Evolutionary conservation across 192 early-diverging fungal genomes (phyloP).

Genomic region (Coemansia sp.): DNA sequence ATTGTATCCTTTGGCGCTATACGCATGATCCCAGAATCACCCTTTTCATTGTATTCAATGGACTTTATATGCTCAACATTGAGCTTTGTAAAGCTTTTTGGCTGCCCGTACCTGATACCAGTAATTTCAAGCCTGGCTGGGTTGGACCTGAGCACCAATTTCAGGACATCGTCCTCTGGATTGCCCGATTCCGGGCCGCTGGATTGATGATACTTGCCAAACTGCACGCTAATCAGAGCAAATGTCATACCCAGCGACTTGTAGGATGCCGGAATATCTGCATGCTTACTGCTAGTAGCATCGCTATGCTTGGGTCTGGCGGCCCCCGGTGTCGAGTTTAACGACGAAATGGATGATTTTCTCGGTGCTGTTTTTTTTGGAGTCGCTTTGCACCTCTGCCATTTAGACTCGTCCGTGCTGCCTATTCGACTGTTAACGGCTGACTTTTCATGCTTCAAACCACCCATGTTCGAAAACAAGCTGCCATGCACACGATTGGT

Average conservation of each 20-base stretch:
- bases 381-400: too few species aligned
- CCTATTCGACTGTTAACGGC: too few species aligned
- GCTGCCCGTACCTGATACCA: slow-evolving; percentile 15
- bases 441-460: too few species aligned
- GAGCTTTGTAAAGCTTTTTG: slow-evolving; percentile 16
- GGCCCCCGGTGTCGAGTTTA: too few species aligned
- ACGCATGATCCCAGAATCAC: slow-evolving; percentile 22
- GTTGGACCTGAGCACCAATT: neutral
- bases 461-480: too few species aligned
- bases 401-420: too few species aligned
- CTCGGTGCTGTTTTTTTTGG: too few species aligned
- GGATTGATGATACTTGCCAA: slow-evolving; percentile 27
- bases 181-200: slow-evolving; percentile 3
- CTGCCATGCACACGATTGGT: too few species aligned
- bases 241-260: neutral
- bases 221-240: slow-evolving; percentile 13
- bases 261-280: neutral
- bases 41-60: slow-evolving; percentile 14
- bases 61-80: slow-evolving; percentile 17
- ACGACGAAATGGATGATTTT: too few species aligned
- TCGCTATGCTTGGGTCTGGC: too few species aligned
- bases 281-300: neutral
- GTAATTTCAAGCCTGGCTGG: slow-evolving; percentile 20
- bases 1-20: slow-evolving; percentile 26
- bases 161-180: neutral